phyloP scores from a whole-genome alignment of 306 rosid species.

The Geum urbanum region DNA sequence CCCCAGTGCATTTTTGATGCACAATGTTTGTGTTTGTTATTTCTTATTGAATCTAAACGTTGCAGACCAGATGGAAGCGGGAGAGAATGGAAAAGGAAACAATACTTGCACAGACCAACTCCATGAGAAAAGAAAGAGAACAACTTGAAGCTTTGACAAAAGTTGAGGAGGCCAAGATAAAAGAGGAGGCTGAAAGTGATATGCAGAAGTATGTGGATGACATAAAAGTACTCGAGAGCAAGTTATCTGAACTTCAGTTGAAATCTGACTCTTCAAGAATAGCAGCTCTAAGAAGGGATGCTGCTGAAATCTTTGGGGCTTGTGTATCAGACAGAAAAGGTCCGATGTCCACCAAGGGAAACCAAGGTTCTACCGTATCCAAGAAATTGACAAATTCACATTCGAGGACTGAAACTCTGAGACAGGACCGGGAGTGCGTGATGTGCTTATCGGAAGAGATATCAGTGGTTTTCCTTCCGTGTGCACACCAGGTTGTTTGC shows the following conservation, averaged over 20 bases:
- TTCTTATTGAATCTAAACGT: slow-evolving; percentile 13
- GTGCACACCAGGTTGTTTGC: slow-evolving; percentile 65
- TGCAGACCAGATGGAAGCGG: slow-evolving; percentile 46
- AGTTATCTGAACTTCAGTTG: slow-evolving; percentile 32
- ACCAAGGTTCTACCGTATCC: slow-evolving; percentile 23
- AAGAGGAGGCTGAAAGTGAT: slow-evolving; percentile 43
- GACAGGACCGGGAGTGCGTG: slow-evolving; percentile 61
- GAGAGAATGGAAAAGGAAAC: slow-evolving; percentile 42
- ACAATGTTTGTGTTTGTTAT: not conserved
- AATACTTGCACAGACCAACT: slow-evolving; percentile 43
- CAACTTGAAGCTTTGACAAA: slow-evolving; percentile 32
- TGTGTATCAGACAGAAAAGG: slow-evolving; percentile 8
- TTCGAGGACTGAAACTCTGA: slow-evolving; percentile 29
- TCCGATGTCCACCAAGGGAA: slow-evolving; percentile 20
- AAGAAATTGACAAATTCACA: slow-evolving; percentile 14
- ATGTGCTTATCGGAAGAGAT: slow-evolving; percentile 70
- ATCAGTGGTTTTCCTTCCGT: slow-evolving; percentile 62
- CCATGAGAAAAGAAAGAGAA: slow-evolving; percentile 43
- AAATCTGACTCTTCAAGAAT: slow-evolving; percentile 40
- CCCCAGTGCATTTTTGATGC: slow-evolving; percentile 17
- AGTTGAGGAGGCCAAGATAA: slow-evolving; percentile 39
- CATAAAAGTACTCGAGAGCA: slow-evolving; percentile 40
- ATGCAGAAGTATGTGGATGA: slow-evolving; percentile 39
- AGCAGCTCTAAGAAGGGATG: slow-evolving; percentile 40
- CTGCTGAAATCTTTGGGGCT: slow-evolving; percentile 25